phyloP scores from a whole-genome alignment of 2,329 filamentous ascomycete species.

The Fusarium marasasianum region DNA sequence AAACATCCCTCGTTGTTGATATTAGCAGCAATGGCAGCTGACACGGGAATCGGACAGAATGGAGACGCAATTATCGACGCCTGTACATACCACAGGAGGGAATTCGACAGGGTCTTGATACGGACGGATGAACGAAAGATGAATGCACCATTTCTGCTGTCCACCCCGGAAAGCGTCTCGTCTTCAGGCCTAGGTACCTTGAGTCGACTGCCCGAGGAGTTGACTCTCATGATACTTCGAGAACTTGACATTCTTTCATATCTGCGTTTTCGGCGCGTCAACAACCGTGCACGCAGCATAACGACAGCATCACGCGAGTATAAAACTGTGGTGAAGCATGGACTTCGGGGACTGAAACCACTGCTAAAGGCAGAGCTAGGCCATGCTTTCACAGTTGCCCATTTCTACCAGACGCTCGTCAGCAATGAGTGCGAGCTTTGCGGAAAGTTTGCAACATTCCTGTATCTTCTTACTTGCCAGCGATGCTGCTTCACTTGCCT shows the following conservation, averaged over 20 bases:
- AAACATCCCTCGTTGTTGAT: neutral
- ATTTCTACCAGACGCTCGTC: neutral
- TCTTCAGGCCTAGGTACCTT: neutral
- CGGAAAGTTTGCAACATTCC: slow-evolving; percentile 8
- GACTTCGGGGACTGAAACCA: slow-evolving; percentile 5
- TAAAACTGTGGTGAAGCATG: neutral
- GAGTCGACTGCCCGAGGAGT: neutral
- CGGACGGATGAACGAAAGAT: neutral
- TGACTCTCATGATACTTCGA: neutral
- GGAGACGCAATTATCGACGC: neutral
- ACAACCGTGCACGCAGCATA: neutral
- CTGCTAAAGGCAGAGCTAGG: neutral
- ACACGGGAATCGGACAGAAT: neutral
- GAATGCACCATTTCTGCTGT: slow-evolving; percentile 4
- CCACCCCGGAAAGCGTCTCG: neutral
- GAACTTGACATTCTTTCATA: slow-evolving; percentile 13
- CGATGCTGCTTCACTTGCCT: slow-evolving; percentile 20
- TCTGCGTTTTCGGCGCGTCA: slow-evolving; percentile 2
- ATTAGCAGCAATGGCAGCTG: neutral
- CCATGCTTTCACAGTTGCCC: neutral
- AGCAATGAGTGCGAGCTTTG: neutral
- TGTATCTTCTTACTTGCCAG: slow-evolving; percentile 2
- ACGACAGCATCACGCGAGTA: slow-evolving; percentile 1
- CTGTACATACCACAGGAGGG: slow-evolving; percentile 15
- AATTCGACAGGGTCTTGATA: slow-evolving; percentile 10